Conservation (phyloP, 2,329 filamentous ascomycete genomes). For the Colletotrichum sp. region DNA sequence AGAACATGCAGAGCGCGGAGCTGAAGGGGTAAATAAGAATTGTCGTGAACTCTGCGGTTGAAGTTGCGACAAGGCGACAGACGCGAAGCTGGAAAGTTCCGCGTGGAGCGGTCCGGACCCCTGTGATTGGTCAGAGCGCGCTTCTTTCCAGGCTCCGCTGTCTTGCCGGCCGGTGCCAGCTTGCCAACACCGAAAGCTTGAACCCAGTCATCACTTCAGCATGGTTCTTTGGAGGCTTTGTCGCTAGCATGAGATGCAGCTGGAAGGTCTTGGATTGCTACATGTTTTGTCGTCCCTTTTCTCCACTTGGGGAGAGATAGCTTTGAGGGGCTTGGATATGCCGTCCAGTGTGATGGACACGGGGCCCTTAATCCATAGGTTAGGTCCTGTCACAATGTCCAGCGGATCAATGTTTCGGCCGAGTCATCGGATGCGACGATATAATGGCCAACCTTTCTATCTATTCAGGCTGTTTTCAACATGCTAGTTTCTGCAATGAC, state of each 20-base stretch:
- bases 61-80: neutral
- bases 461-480: neutral
- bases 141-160: neutral
- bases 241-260: neutral
- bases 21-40: neutral
- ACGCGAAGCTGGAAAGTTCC: slow-evolving; percentile 19
- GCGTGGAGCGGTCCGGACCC: neutral
- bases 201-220: neutral
- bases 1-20: neutral
- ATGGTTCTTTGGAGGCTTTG: neutral
- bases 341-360: neutral
- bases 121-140: slow-evolving; percentile 7
- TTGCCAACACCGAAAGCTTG: neutral
- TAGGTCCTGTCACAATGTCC: neutral
- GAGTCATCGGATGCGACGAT: neutral
- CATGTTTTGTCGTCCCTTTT: neutral
- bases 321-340: neutral
- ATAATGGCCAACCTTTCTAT: neutral
- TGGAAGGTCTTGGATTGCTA: neutral
- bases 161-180: neutral
- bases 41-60: neutral
- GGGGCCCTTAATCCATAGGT: neutral
- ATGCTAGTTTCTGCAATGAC: neutral
- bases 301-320: neutral
- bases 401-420: neutral